phyloP scores from a whole-genome alignment of 208 protist species.

The Porcisia hertigi region DNA sequence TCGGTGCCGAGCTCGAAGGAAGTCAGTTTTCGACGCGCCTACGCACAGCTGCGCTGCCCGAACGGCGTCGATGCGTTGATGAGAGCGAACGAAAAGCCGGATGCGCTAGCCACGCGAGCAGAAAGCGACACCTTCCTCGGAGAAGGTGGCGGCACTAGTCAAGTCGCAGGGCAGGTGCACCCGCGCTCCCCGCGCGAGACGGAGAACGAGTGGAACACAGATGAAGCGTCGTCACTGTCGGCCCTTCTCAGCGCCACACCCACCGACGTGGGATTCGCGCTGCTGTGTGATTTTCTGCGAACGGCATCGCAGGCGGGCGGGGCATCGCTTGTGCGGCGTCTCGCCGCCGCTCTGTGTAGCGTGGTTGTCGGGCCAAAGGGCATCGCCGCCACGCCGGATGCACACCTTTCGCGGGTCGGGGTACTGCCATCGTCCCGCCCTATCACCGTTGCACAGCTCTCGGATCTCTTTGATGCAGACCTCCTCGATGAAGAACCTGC shows the following conservation, averaged over 20 bases:
- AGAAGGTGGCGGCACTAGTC: neutral
- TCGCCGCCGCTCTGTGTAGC: constrained; percentile 7
- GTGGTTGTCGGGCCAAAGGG: neutral
- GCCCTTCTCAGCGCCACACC: neutral
- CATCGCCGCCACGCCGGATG: neutral
- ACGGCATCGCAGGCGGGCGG: constrained; percentile 5
- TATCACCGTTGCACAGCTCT: constrained; percentile 20
- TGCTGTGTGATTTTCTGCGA: constrained; percentile 14
- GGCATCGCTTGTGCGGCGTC: constrained; percentile 2
- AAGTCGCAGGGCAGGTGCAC: constrained; percentile 1
- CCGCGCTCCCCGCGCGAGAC: neutral
- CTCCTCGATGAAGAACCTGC: constrained; percentile 25
- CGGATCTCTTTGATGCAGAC: constrained; percentile 25
- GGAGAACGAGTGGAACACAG: neutral
- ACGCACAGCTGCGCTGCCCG: constrained; percentile 1
- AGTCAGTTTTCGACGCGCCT: constrained; percentile 25
- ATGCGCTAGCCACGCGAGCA: neutral
- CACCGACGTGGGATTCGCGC: constrained; percentile 19
- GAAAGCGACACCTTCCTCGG: neutral
- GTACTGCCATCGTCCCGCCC: neutral
- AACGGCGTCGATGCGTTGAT: neutral
- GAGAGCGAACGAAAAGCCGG: neutral
- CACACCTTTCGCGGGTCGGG: neutral
- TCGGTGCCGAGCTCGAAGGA: constrained; percentile 4
- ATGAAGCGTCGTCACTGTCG: neutral